A percentile compares a stretch with the other conserved stretches of the same genome.
Evolutionary conservation across 1,284 basidiomycete genomes (phyloP).

Genomic region (Ceratobasidium sp.): DNA sequence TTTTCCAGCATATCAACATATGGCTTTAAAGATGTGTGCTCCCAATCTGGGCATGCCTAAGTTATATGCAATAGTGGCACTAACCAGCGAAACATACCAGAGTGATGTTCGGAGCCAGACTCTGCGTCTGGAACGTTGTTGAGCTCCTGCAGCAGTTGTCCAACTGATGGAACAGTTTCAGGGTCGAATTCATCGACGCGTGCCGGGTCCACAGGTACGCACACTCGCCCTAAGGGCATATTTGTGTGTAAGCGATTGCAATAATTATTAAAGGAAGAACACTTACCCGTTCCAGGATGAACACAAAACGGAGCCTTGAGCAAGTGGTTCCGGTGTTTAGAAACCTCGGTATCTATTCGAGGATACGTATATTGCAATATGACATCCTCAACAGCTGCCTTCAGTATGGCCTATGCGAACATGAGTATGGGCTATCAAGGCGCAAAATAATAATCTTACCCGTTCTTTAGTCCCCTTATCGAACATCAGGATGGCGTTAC

Average conservation of each 20-base stretch:
- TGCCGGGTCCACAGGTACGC: conserved; percentile 89
- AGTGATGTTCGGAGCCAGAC: conserved; percentile 59
- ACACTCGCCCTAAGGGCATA: conserved; percentile 76
- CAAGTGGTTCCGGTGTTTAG: conserved; percentile 97
- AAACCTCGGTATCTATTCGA: conserved; percentile 95
- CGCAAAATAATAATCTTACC: neutral
- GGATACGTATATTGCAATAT: conserved; percentile 97
- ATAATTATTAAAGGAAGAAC: neutral
- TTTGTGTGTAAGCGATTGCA: neutral
- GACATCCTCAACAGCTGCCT: conserved; percentile 79
- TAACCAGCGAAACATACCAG: conserved; percentile 56
- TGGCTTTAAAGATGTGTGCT: conserved; percentile 80
- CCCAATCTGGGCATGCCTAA: conserved; percentile 63
- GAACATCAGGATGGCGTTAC: conserved; percentile 47
- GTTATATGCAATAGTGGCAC: neutral
- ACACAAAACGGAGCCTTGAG: conserved; percentile 98
- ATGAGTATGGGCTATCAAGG: neutral
- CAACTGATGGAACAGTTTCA: conserved; percentile 84
- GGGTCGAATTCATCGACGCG: conserved; percentile 89
- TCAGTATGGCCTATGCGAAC: conserved; percentile 48
- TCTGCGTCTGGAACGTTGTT: conserved; percentile 59
- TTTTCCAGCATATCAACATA: conserved; percentile 92
- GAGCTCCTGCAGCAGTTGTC: conserved; percentile 83
- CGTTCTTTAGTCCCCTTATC: conserved; percentile 20
- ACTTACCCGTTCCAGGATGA: conserved; percentile 85